These are phyloP conservation scores for Ocimum tenuiflorum DNA, from an alignment of 257 asterid genomes.

Conservation along the genomic window DNA sequence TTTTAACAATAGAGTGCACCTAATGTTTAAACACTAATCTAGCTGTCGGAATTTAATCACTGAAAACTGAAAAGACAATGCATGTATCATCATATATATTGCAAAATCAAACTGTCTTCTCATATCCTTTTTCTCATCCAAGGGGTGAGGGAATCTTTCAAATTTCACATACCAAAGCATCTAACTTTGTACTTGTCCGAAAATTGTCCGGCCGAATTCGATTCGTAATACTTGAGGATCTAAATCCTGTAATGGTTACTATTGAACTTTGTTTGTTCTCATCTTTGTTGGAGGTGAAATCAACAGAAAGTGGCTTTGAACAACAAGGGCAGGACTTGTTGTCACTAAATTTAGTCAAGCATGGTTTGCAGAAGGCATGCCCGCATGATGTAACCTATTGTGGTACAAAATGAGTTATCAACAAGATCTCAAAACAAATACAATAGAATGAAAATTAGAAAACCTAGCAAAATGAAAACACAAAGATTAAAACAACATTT, in stretches of 20 bases:
- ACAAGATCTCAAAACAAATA: not conserved
- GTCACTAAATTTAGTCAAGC: no score
- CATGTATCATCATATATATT: not conserved
- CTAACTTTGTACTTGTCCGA: conserved; percentile 90
- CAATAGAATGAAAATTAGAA: not conserved
- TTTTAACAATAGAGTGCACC: no score
- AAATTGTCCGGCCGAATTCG: conserved; percentile 62
- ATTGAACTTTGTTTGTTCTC: conserved; percentile 42
- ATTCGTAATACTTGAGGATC: conserved; percentile 72
- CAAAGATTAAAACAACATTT: not conserved
- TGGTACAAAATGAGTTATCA: not conserved
- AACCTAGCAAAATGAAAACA: not conserved
- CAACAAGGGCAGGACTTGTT: no score
- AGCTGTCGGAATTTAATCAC: no score
- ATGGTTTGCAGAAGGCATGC: no score
- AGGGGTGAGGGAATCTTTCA: not conserved
- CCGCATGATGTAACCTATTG: no score
- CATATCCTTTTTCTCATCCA: not conserved
- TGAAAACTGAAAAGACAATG: not conserved
- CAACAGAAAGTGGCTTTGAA: no score
- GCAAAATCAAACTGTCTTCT: not conserved
- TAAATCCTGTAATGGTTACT: conserved; percentile 59
- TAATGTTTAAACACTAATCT: not conserved
- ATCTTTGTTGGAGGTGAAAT: conserved; percentile 16
- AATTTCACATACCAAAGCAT: conserved; percentile 66